These are phyloP conservation scores for Talaromyces thailandensis DNA, from an alignment of 495 filamentous ascomycete genomes.

Conservation along the genomic window DNA sequence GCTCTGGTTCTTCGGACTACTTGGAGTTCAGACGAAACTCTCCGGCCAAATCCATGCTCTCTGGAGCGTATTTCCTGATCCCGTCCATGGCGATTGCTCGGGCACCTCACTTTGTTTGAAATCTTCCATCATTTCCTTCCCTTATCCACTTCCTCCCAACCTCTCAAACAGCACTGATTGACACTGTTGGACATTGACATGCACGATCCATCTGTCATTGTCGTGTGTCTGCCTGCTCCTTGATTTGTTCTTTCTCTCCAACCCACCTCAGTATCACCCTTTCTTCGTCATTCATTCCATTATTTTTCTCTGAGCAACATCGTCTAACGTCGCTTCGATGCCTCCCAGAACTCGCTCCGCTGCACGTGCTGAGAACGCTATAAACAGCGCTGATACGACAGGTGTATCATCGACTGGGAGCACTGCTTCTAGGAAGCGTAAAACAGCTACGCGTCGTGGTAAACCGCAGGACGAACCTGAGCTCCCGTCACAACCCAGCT, in stretches of 20 bases:
- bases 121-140: not conserved
- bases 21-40: not conserved
- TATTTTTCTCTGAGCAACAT: not conserved
- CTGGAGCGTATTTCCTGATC: not conserved
- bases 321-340: conserved; percentile 47
- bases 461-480: conserved; percentile 28
- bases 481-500: conserved; percentile 26
- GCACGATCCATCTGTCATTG: not conserved
- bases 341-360: conserved; percentile 78
- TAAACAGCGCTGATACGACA: conserved; percentile 21
- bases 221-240: conserved; percentile 1
- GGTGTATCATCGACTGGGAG: conserved; percentile 22
- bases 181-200: not conserved
- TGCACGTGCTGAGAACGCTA: conserved; percentile 49
- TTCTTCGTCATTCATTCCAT: not conserved
- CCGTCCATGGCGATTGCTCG: not conserved
- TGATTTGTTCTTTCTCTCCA: not conserved
- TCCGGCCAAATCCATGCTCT: not conserved
- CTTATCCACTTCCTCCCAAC: not conserved
- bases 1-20: not conserved
- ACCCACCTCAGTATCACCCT: not conserved
- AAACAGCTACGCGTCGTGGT: conserved; percentile 37
- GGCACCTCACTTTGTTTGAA: not conserved
- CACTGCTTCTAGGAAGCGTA: conserved; percentile 48
- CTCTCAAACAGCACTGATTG: not conserved